Evolutionary conservation across 225 moss, liverwort and hornwort genomes (phyloP), one percentile per base, ranked within the genome.

Genomic region (Bryoerythrophyllum caledonicum): DNA sequence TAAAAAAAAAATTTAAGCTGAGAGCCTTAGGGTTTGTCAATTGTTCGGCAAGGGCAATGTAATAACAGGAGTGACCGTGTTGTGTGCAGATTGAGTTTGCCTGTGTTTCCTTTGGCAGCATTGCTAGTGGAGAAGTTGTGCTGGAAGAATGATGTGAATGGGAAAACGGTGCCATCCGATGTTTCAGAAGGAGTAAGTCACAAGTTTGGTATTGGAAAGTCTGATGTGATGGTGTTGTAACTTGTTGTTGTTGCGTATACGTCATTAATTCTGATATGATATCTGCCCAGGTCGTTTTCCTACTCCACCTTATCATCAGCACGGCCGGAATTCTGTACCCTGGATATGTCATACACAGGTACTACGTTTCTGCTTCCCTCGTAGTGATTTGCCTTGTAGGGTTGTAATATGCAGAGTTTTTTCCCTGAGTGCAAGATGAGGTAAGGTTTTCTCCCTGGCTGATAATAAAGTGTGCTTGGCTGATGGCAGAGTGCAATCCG

Each of bases 321-420:
- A 84, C 81, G 14, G 38, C 73, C 41, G 80, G 86, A 41, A 80
- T 93, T 74, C 55, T 93, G 34, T 93, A 93, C 66, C 93, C 91
- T 73, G 89, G 90, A 79, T 93, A 87, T 65, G 72, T 86, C 30
- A 93, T 93, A 68, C 82, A 89, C 80, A 90, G 88, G 90, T 90
- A 65, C n/a, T n/a, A n/a, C 23, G 1, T 4, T 35, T 26, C 7
- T 20, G 38, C 17, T 53, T 38, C n/a, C 19, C 19, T 53, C n/a
- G n/a, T 3, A 32, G 32, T 52, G 17, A 28, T 41, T 55, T 57
- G 40, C 9, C 24, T 58, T 25, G 15, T 14, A 19, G 28, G 57
- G 7, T n/a, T n/a, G n/a, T 44, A 20, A 28, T 60, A 28, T 28
- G 3, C 5, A 34, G 28, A 20, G 8, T 7, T 74, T 35, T 46